A percentile compares a stretch with the other conserved stretches of the same genome.
Evolutionary conservation across 2,329 filamentous ascomycete genomes (phyloP).

Genomic region (Pochonia chlamydosporia): DNA sequence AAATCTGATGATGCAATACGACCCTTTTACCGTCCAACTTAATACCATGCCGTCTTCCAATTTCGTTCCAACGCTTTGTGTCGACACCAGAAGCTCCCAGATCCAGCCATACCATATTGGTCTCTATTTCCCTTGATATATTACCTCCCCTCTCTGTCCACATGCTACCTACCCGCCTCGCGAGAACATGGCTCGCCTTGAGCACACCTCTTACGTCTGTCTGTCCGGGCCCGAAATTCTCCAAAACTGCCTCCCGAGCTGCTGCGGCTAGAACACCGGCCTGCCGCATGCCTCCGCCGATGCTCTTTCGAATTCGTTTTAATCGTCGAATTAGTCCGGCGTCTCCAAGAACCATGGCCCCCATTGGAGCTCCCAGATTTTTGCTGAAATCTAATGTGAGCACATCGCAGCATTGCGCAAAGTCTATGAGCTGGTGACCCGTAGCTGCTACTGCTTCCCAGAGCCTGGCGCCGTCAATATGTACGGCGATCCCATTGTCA

Average conservation of each 20-base stretch:
- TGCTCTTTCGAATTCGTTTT: slow-evolving; percentile 53
- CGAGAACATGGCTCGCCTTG: too few species aligned
- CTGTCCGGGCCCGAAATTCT: too few species aligned
- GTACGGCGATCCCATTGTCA: slow-evolving; percentile 57
- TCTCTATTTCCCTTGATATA: too few species aligned
- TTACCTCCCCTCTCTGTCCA: too few species aligned
- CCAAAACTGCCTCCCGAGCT: slow-evolving; percentile 43
- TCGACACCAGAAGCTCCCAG: too few species aligned
- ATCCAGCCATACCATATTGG: too few species aligned
- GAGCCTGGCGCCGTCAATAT: slow-evolving; percentile 74
- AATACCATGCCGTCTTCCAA: too few species aligned
- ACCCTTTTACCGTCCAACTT: too few species aligned
- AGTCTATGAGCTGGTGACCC: slow-evolving; percentile 60
- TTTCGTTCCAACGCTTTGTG: too few species aligned
- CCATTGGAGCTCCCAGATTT: slow-evolving; percentile 73
- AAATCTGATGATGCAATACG: too few species aligned
- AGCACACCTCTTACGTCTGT: too few species aligned
- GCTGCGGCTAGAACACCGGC: slow-evolving; percentile 66
- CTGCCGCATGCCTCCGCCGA: slow-evolving; percentile 69
- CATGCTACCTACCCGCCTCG: too few species aligned
- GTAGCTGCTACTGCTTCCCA: slow-evolving; percentile 75
- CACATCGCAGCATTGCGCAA: slow-evolving; percentile 62
- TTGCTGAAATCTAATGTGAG: slow-evolving; percentile 76
- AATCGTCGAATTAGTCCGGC: slow-evolving; percentile 27
- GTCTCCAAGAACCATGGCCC: slow-evolving; percentile 61